Evolutionary conservation across 331 rosid species (phyloP), one percentile per base, ranked within the genome.

Genomic region (Malus hybrid): DNA sequence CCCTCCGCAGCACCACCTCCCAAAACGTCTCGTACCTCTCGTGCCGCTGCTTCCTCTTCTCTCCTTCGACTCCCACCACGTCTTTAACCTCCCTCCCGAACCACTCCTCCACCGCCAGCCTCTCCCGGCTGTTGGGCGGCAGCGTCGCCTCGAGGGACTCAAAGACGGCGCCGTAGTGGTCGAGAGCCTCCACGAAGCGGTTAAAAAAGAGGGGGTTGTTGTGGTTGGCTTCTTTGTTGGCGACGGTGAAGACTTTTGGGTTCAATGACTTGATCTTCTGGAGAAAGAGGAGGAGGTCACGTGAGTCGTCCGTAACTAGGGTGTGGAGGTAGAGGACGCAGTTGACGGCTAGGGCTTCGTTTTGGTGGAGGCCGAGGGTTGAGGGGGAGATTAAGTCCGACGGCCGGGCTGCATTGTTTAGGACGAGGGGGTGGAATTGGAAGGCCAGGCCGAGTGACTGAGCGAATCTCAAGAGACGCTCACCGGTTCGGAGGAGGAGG

Each of bases 61-160:
- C 75, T 50, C 64, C 84, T 29, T 69, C 79, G 8, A 58, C 76
- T 1, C 73, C 84, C 50, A 80, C 82, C 32, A 82, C 78, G 52
- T 84, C 88, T 68, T 24, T 15, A 33, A 87, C 75, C 81, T 87
- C 90, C 60, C 80, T 72, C 5, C 87, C 88, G 18, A 87, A 70
- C 87, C 88, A 84, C 5, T 87, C 80, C 84, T 87, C 90, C 69
- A 87, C 88, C 10, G 68, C 83, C 57, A 80, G 30, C 22, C 90
- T 66, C 77, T 87, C 90, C 44, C 80, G 7, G 79, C 88, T 87
- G 53, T 77, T 82, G 16, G 87, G 88, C 2, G 90, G 90, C 68
- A 87, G 72, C 20, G 87, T 84, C 8, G 87, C 90, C 74, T 87
- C 90, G 70, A 87, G 63, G 7, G 88, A 87, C 3, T 82, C 88